A percentile compares a stretch with the other conserved stretches of the same genome.
Evolutionary conservation across 116 monocot genomes (phyloP).

Genomic region (Posidonia oceanica): DNA sequence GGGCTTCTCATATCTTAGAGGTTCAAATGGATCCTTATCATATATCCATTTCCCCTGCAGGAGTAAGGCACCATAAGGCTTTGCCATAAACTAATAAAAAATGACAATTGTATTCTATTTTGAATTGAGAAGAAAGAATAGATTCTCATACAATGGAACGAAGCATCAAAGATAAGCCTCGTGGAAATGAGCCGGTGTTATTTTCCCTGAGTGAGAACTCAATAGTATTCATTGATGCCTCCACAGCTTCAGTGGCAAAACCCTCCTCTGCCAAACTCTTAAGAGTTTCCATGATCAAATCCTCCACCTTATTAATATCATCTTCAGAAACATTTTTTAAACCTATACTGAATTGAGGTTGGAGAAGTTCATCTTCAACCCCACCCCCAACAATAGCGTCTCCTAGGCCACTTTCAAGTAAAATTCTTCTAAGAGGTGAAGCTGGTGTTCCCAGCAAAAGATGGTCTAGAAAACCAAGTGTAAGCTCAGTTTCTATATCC

Average conservation of each 20-base stretch:
- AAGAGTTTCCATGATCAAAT: slow-evolving; percentile 65
- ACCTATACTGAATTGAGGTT: slow-evolving; percentile 95
- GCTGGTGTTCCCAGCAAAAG: slow-evolving; percentile 92
- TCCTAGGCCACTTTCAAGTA: slow-evolving; percentile 88
- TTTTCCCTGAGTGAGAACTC: slow-evolving; percentile 97
- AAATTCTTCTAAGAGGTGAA: slow-evolving; percentile 76
- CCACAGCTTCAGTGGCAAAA: slow-evolving; percentile 82
- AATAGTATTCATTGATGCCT: slow-evolving; percentile 98
- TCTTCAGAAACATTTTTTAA: slow-evolving; percentile 79
- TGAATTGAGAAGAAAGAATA: background rate
- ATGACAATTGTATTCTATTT: background rate
- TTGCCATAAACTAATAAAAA: background rate
- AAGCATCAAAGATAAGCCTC: slow-evolving; percentile 97
- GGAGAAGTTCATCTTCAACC: slow-evolving; percentile 90
- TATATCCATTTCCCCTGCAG: slow-evolving; percentile 98
- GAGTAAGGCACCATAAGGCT: background rate
- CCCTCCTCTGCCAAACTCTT: slow-evolving; percentile 73
- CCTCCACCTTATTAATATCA: slow-evolving; percentile 69
- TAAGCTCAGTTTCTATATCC: slow-evolving; percentile 79
- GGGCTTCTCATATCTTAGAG: slow-evolving; percentile 86
- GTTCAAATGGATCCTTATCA: slow-evolving; percentile 95
- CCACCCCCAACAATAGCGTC: slow-evolving; percentile 96
- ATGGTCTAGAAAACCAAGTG: slow-evolving; percentile 89
- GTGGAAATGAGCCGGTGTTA: slow-evolving; percentile 95
- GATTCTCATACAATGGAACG: slow-evolving; percentile 68